These are phyloP conservation scores for Lobulomyces angularis DNA, from an alignment of 192 early-diverging fungal species.

Conservation along the genomic window DNA sequence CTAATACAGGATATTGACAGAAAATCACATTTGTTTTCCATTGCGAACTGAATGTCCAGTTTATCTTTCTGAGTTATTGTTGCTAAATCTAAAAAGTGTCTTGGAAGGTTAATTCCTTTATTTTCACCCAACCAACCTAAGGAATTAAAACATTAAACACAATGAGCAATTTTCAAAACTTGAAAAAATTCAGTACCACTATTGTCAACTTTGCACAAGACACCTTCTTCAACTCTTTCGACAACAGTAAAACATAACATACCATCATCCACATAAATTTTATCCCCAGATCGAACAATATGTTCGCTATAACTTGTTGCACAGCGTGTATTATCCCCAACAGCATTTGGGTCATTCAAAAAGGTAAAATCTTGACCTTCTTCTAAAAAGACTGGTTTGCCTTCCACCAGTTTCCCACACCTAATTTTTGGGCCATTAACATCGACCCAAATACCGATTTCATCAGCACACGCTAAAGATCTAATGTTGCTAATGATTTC, in stretches of 20 bases:
- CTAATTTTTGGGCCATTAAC: slow-evolving; percentile 50
- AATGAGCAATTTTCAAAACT: slow-evolving; percentile 1
- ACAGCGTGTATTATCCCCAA: slow-evolving; percentile 34
- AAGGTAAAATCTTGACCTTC: slow-evolving; percentile 42
- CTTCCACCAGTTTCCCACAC: slow-evolving; percentile 34
- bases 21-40: slow-evolving; percentile 32
- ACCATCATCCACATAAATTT: slow-evolving; percentile 79
- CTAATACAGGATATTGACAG: slow-evolving; percentile 47
- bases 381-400: slow-evolving; percentile 24
- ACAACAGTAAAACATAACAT: slow-evolving; percentile 89
- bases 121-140: slow-evolving; percentile 34
- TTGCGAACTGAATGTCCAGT: slow-evolving; percentile 32
- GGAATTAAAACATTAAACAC: neutral
- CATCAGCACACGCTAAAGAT: slow-evolving; percentile 17
- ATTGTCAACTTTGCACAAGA: slow-evolving; percentile 31
- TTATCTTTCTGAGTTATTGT: slow-evolving; percentile 39
- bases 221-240: slow-evolving; percentile 37
- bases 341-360: slow-evolving; percentile 31
- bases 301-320: slow-evolving; percentile 45
- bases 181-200: slow-evolving; percentile 20
- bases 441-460: slow-evolving; percentile 46
- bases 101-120: slow-evolving; percentile 49
- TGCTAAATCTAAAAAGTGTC: slow-evolving; percentile 35
- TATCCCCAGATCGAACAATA: slow-evolving; percentile 40
- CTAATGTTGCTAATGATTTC: slow-evolving; percentile 34